Conservation (phyloP, 345 rosid genomes). For the Pistacia vera region DNA sequence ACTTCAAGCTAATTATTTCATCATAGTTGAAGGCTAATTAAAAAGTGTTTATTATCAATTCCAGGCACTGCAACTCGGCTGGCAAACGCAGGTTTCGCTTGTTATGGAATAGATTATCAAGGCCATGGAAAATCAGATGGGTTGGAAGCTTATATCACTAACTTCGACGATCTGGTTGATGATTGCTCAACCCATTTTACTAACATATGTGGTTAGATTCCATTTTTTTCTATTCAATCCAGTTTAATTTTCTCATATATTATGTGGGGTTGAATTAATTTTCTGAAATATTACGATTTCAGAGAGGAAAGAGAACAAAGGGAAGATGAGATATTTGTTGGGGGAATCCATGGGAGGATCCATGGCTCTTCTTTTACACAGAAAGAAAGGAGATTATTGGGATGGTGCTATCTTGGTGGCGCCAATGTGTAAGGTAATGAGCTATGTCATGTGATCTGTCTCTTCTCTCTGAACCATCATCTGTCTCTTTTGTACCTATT, state of each 20-base stretch:
- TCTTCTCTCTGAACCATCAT: neutral
- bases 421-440: slow-evolving; percentile 69
- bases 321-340: slow-evolving; percentile 51
- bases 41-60: neutral
- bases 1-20: too few species aligned
- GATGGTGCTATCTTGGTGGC: slow-evolving; percentile 64
- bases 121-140: slow-evolving; percentile 92
- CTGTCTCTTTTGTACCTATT: neutral
- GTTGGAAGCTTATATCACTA: slow-evolving; percentile 44
- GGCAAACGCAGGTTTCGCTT: slow-evolving; percentile 65
- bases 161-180: slow-evolving; percentile 55
- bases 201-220: slow-evolving; percentile 50
- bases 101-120: slow-evolving; percentile 82
- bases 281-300: neutral
- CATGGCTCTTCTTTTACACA: slow-evolving; percentile 44
- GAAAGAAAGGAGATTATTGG: slow-evolving; percentile 51
- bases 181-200: slow-evolving; percentile 63
- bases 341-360: slow-evolving; percentile 86
- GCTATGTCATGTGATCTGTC: neutral
- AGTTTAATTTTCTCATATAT: neutral
- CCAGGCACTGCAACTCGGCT: slow-evolving; percentile 80
- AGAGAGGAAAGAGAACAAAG: slow-evolving; percentile 44
- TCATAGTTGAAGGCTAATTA: too few species aligned
- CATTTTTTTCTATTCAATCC: neutral
- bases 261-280: neutral